Conservation (phyloP, 768 basidiomycete genomes). For the Rhodosporidiobolus odoratus region DNA sequence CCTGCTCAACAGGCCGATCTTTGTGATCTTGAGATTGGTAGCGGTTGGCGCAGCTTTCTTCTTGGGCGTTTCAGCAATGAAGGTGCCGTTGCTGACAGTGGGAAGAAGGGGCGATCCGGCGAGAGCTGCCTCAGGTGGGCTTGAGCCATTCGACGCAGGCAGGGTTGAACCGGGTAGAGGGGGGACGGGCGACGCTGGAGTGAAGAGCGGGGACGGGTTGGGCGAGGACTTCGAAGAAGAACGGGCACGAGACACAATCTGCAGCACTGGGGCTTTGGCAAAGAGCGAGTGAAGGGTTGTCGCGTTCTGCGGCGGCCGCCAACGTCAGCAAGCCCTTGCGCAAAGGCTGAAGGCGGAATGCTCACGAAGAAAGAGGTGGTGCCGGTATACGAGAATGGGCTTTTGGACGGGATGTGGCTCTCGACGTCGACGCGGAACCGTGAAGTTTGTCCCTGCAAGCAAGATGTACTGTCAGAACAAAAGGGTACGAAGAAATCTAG, state of each 20-base stretch:
- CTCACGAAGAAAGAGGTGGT: conserved; percentile 43
- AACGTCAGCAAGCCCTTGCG: too few species aligned
- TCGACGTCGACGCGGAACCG: conserved; percentile 42
- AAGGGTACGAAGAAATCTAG: not conserved
- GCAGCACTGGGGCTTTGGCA: conserved; percentile 42
- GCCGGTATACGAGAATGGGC: conserved; percentile 46
- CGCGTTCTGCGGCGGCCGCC: conserved; percentile 27
- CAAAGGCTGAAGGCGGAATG: not conserved
- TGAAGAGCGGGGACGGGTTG: not conserved
- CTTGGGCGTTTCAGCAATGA: conserved; percentile 9
- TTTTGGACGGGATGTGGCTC: conserved; percentile 42
- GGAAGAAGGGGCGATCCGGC: conserved; percentile 27
- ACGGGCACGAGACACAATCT: conserved; percentile 32
- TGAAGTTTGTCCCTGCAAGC: conserved; percentile 13
- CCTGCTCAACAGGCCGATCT: conserved; percentile 70
- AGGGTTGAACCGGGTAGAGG: not conserved
- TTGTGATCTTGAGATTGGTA: conserved; percentile 62
- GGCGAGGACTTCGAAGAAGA: conserved; percentile 1
- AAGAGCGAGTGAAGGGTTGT: conserved; percentile 44
- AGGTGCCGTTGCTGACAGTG: conserved; percentile 25
- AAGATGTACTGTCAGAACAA: not conserved
- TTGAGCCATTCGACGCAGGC: not conserved
- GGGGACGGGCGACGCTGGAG: not conserved
- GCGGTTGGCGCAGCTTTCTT: conserved; percentile 16
- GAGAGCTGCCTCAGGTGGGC: not conserved